Percentiles rank a stretch among this genome's conserved stretches.
Conservation (phyloP, 1,139 yeast genomes). For the Candida tunisiensis region DNA sequence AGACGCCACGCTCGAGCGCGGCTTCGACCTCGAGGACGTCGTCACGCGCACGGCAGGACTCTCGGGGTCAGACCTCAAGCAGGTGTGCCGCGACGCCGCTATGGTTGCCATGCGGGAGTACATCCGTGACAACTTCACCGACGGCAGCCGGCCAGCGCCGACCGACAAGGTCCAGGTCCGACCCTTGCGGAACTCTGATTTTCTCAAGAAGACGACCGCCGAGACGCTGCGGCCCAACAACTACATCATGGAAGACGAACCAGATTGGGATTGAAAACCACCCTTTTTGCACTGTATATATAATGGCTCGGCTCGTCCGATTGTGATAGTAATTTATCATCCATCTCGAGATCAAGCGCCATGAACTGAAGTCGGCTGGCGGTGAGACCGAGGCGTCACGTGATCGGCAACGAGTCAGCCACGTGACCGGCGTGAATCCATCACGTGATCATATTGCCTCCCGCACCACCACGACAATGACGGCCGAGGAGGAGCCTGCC, state of each 20-base stretch:
- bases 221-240: slow-evolving; percentile 11
- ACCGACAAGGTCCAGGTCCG: slow-evolving; percentile 17
- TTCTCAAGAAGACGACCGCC: slow-evolving; percentile 14
- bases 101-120: slow-evolving; percentile 78
- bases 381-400: no score
- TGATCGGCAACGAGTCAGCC: no score
- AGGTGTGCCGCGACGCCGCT: slow-evolving; percentile 87
- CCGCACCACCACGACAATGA: no score
- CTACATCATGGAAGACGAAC: slow-evolving; percentile 8
- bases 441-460: no score
- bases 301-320: no score
- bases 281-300: no score
- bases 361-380: no score
- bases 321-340: no score
- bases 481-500: no score
- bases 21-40: slow-evolving; percentile 44
- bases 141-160: slow-evolving; percentile 7
- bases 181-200: slow-evolving; percentile 23
- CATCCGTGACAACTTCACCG: slow-evolving; percentile 24
- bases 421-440: no score
- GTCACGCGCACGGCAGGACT: slow-evolving; percentile 54
- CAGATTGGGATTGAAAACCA: neutral
- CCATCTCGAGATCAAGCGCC: no score
- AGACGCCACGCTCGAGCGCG: slow-evolving; percentile 43
- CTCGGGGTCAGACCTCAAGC: slow-evolving; percentile 87